Base-by-base conservation (phyloP, 225 moss, liverwort and hornwort species). In the Climacium dendroides region DNA sequence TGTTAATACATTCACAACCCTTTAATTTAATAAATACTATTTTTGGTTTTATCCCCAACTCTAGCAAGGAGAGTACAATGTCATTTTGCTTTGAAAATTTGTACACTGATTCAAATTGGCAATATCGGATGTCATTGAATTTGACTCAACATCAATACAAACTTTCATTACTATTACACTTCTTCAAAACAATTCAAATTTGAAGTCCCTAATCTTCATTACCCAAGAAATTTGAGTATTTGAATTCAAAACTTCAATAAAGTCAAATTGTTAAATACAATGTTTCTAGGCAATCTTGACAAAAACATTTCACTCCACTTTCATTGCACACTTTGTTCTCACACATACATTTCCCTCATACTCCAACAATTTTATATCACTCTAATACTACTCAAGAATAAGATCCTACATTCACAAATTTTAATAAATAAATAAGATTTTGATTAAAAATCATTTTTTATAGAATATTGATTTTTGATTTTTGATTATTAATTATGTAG, bases 21-120 rank as follows among this genome's bases (percentile, higher is more conserved):
- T 45, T 45, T 8, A 45, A 45, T 45, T 45, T 45, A 6, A 45
- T 45, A 8, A 45, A 45, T n/a, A n/a, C n/a, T n/a, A n/a, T 66
- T 0, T 6, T 22, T n/a, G 19, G 6, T 19, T 66, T 64, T 22
- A n/a, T 20, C 10, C 2, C 23, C 7, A 22, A 37, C 23, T 67
- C 0, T 1, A 0, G 13, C 7, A 39, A 23, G 13, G 23, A 67
- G 13, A 23, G 7, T 4, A 2, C 4, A 67, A 37, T 1, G 3
- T 37, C 37, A 67, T 23, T 67, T 67, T 67, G 23, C 11, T 37
- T 37, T 67, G 7, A 67, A 67, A 13, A 13, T 22, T 67, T 67
- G 4, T 7, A n/a, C n/a, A n/a, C n/a, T n/a, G n/a, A n/a, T n/a
- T n/a, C n/a, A n/a, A n/a, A n/a, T n/a, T n/a, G n/a, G n/a, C n/a